Conservation (phyloP, 352 stramenopile genomes). For the Phytophthora melonis region DNA sequence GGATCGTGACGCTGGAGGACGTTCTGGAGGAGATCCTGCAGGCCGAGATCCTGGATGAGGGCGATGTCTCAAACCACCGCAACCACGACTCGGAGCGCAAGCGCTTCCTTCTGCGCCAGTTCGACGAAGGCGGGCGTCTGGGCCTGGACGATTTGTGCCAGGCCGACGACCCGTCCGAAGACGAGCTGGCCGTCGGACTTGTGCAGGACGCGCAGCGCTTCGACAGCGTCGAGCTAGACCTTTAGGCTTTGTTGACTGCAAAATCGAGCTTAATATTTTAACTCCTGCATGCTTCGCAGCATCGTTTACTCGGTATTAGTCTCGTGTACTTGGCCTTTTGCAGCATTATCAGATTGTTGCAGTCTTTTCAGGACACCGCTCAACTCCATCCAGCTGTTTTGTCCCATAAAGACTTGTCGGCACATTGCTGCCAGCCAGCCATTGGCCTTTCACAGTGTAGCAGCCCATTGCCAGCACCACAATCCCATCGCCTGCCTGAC, state of each 20-base stretch:
- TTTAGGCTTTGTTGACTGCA: background rate
- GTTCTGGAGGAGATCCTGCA: constrained; percentile 98
- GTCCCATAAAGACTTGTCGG: background rate
- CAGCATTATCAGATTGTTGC: background rate
- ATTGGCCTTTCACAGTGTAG: constrained; percentile 28
- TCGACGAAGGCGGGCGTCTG: constrained; percentile 57
- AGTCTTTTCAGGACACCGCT: background rate
- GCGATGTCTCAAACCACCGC: constrained; percentile 68
- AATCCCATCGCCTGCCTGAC: constrained; percentile 15
- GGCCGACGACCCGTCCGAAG: constrained; percentile 49
- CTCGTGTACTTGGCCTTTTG: no score
- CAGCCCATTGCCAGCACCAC: constrained; percentile 1
- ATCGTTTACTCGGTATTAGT: no score
- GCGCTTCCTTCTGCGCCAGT: constrained; percentile 55
- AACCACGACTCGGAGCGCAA: constrained; percentile 56
- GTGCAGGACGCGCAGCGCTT: constrained; percentile 13
- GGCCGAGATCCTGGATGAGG: constrained; percentile 97
- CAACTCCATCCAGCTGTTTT: no score
- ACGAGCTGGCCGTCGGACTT: constrained; percentile 35
- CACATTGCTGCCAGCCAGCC: constrained; percentile 10
- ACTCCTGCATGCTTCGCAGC: background rate
- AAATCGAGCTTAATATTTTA: background rate
- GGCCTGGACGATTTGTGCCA: constrained; percentile 53
- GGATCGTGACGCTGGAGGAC: constrained; percentile 99
- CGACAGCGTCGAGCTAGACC: constrained; percentile 1